Evolutionary conservation across 2,329 filamentous ascomycete species (phyloP).

Genomic region (Fusarium haematococcum): DNA sequence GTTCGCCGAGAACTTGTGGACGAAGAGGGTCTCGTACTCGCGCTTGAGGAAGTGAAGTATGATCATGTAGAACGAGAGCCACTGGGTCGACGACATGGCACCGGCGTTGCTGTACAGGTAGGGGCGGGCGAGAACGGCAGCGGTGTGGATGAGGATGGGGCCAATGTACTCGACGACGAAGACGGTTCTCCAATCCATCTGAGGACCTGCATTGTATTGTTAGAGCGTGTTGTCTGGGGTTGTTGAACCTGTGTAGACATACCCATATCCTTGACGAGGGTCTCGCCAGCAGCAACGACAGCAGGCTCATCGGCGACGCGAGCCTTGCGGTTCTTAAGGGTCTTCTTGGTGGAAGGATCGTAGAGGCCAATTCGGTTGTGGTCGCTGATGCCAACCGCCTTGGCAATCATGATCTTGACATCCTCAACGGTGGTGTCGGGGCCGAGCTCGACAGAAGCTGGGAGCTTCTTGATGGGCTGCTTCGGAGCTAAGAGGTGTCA

Average conservation of each 20-base stretch:
- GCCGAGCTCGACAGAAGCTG: slow-evolving; percentile 61
- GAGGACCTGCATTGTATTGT: slow-evolving; percentile 71
- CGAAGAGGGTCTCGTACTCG: slow-evolving; percentile 91
- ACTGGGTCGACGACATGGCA: slow-evolving; percentile 75
- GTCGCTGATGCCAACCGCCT: slow-evolving; percentile 63
- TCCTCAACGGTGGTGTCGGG: slow-evolving; percentile 68
- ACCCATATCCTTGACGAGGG: slow-evolving; percentile 96
- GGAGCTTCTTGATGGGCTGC: slow-evolving; percentile 67
- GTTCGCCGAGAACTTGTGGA: slow-evolving; percentile 93
- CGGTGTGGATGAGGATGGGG: slow-evolving; percentile 86
- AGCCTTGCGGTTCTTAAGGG: slow-evolving; percentile 71
- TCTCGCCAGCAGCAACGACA: slow-evolving; percentile 62
- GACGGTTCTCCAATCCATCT: slow-evolving; percentile 93
- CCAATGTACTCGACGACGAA: slow-evolving; percentile 96
- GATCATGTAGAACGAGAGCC: slow-evolving; percentile 79
- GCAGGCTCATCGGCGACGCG: slow-evolving; percentile 61
- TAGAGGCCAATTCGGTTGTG: slow-evolving; percentile 73
- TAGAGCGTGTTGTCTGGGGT: not conserved
- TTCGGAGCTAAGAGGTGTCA: slow-evolving; percentile 54
- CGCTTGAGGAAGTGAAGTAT: slow-evolving; percentile 92
- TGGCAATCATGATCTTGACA: slow-evolving; percentile 67
- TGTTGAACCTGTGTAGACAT: slow-evolving; percentile 46
- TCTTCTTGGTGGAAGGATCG: slow-evolving; percentile 71
- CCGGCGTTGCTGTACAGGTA: slow-evolving; percentile 64
- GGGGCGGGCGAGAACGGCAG: slow-evolving; percentile 78